phyloP scores from a whole-genome alignment of 2,329 filamentous ascomycete species.

The Colletotrichum sp. region DNA sequence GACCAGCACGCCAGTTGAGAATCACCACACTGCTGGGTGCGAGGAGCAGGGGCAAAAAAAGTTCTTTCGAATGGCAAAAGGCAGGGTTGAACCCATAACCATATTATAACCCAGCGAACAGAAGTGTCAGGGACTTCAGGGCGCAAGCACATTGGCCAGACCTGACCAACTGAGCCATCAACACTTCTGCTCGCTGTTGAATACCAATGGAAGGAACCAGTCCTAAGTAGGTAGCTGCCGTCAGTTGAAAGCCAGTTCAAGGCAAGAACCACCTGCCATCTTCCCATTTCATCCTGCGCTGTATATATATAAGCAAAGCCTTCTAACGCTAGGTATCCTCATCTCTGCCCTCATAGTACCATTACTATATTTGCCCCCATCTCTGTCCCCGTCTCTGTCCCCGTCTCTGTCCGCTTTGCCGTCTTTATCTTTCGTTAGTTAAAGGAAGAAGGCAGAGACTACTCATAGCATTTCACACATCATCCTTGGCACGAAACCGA shows the following conservation, averaged over 20 bases:
- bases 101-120: not conserved
- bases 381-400: too few species aligned
- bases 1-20: not conserved
- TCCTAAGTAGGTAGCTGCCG: not conserved
- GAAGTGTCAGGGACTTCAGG: not conserved
- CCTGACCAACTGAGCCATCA: not conserved
- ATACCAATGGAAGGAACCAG: fast-evolving
- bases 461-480: fast-evolving
- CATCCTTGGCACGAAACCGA: fast-evolving
- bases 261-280: not conserved
- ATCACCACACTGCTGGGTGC: not conserved
- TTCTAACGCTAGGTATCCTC: too few species aligned
- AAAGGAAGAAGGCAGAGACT: not conserved
- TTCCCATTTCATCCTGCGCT: not conserved
- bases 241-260: not conserved
- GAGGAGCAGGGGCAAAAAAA: not conserved
- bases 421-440: fast-evolving
- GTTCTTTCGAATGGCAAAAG: not conserved
- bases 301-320: not conserved
- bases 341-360: too few species aligned
- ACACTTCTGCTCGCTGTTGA: not conserved
- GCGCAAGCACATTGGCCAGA: not conserved
- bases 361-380: too few species aligned
- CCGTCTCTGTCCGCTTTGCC: fast-evolving
- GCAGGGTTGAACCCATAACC: not conserved